These are phyloP conservation scores for Kluyveromyces lactis DNA, from an alignment of 805 yeast species.

Conservation along the genomic window DNA sequence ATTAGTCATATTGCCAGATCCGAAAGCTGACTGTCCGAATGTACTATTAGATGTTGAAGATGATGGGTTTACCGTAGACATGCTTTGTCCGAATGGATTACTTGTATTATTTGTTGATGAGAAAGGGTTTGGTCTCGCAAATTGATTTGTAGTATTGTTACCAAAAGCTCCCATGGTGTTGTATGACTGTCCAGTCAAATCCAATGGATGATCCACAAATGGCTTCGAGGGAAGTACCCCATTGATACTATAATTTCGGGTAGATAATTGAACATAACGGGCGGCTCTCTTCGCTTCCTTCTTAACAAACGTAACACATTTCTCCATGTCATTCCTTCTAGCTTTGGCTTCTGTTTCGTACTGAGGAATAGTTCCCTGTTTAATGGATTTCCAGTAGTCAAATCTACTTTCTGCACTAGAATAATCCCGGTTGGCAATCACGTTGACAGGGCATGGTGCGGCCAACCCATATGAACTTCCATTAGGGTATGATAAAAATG, in stretches of 20 bases:
- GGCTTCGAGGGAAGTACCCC: constrained; percentile 22
- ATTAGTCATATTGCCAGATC: constrained; percentile 8
- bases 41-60: background rate
- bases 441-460: constrained; percentile 39
- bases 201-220: constrained; percentile 30
- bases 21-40: constrained; percentile 6
- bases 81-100: background rate
- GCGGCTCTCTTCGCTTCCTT: constrained; percentile 44
- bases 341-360: constrained; percentile 35
- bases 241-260: constrained; percentile 25
- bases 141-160: background rate
- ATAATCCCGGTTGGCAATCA: constrained; percentile 44
- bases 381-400: constrained; percentile 36
- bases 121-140: background rate
- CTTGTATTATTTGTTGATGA: constrained; percentile 8
- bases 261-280: constrained; percentile 44
- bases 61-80: background rate
- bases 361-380: constrained; percentile 29
- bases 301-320: constrained; percentile 32
- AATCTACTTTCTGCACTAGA: constrained; percentile 47
- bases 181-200: constrained; percentile 20
- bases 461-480: constrained; percentile 43
- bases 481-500: constrained; percentile 27
- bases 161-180: background rate
- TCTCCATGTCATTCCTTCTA: constrained; percentile 40